Conservation (phyloP, 1,139 yeast genomes). For the Hansenula lynferdii region DNA sequence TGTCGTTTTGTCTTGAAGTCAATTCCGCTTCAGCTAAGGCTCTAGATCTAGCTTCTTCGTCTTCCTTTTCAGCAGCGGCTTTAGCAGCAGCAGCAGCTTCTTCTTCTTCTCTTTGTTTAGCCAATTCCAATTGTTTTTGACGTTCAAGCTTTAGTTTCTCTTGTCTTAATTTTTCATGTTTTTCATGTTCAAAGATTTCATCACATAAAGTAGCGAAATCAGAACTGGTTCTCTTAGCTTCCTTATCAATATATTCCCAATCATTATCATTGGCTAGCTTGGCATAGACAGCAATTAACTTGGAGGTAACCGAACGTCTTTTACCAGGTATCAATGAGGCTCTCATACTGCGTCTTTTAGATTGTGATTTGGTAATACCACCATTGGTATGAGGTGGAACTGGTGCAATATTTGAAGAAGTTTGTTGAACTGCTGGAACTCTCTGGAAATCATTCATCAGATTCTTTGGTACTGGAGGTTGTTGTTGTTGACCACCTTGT, state of each 20-base stretch:
- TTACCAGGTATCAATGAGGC: slow-evolving; percentile 37
- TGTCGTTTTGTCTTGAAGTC: slow-evolving; percentile 1
- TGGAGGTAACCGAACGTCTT: slow-evolving; percentile 68
- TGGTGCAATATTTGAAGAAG: slow-evolving; percentile 12
- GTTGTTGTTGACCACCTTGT: slow-evolving; percentile 2
- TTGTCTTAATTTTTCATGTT: slow-evolving; percentile 51
- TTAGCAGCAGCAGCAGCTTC: slow-evolving; percentile 11
- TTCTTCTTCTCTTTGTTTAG: slow-evolving; percentile 20
- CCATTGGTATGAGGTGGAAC: slow-evolving; percentile 19
- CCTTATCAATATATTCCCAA: slow-evolving; percentile 69
- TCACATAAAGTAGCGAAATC: slow-evolving; percentile 77
- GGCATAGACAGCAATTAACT: slow-evolving; percentile 65
- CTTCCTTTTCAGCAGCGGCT: slow-evolving; percentile 16
- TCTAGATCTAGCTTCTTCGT: slow-evolving; percentile 14
- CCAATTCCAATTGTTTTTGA: slow-evolving; percentile 18
- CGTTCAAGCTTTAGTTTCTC: slow-evolving; percentile 41
- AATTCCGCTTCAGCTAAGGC: slow-evolving; percentile 5
- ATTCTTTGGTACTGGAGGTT: slow-evolving; percentile 32
- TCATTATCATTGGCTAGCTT: slow-evolving; percentile 57
- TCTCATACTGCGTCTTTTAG: slow-evolving; percentile 27
- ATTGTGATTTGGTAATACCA: slow-evolving; percentile 18
- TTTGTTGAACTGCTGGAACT: slow-evolving; percentile 27
- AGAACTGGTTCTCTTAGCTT: slow-evolving; percentile 70
- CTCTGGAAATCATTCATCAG: slow-evolving; percentile 25
- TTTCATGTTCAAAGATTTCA: slow-evolving; percentile 63